phyloP scores from a whole-genome alignment of 73 alveolate genomes.

The Paramecium caudatum region DNA sequence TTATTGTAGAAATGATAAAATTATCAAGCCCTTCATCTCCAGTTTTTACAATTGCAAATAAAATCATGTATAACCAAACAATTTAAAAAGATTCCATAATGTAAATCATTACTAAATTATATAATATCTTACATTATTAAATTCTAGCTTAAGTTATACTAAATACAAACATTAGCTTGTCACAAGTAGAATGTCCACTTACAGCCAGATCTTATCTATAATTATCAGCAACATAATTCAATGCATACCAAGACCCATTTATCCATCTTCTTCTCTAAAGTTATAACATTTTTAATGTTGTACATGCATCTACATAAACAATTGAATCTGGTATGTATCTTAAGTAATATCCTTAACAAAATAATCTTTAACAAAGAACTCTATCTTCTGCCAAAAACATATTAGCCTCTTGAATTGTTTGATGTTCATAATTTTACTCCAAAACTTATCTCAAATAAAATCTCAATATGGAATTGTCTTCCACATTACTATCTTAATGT shows the following conservation, averaged over 20 bases:
- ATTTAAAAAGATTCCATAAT: constrained; percentile 28
- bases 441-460: constrained; percentile 65
- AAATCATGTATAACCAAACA: constrained; percentile 44
- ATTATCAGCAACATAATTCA: constrained; percentile 56
- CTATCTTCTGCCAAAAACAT: constrained; percentile 87
- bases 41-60: constrained; percentile 5
- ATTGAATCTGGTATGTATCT: constrained; percentile 77
- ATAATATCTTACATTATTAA: background rate
- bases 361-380: constrained; percentile 62
- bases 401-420: constrained; percentile 70
- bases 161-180: background rate
- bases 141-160: constrained; percentile 29
- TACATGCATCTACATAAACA: constrained; percentile 83
- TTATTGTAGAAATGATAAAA: background rate
- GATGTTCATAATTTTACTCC: constrained; percentile 45
- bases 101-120: too few species aligned
- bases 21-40: background rate
- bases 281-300: constrained; percentile 60
- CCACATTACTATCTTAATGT: background rate
- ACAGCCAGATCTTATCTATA: background rate
- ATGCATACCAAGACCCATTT: constrained; percentile 84
- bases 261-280: constrained; percentile 83
- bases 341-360: constrained; percentile 40
- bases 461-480: background rate
- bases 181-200: constrained; percentile 63